Percentiles rank a stretch among this genome's conserved stretches.
These are phyloP conservation scores for Hypholoma fasciculare DNA, from an alignment of 768 basidiomycete species.

Conservation along the genomic window DNA sequence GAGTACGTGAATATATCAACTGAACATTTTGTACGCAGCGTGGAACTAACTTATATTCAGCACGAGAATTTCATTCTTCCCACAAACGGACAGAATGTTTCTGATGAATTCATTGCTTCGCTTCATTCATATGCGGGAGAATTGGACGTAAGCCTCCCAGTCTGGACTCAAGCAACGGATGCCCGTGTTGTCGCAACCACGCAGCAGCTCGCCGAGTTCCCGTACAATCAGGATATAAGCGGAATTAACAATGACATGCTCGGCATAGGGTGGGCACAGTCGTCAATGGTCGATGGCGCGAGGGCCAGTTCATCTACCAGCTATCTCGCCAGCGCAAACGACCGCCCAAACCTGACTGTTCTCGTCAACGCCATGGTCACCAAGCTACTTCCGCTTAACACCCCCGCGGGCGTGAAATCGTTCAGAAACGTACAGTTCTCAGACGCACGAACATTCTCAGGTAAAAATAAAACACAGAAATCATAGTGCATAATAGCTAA, in stretches of 20 bases:
- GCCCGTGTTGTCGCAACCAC: slow-evolving; percentile 34
- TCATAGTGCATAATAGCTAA: too few relatives aligned
- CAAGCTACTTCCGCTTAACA: slow-evolving; percentile 20
- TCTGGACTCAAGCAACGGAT: slow-evolving; percentile 29
- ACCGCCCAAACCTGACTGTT: slow-evolving; percentile 36
- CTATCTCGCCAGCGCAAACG: slow-evolving; percentile 29
- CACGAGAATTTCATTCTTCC: slow-evolving; percentile 36
- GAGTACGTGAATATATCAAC: slow-evolving; percentile 17
- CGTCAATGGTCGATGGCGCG: slow-evolving; percentile 27
- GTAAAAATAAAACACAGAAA: too few relatives aligned
- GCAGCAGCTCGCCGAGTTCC: slow-evolving; percentile 31
- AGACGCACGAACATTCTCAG: too few relatives aligned
- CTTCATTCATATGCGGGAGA: slow-evolving; percentile 36
- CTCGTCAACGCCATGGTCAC: slow-evolving; percentile 33
- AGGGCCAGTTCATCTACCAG: slow-evolving; percentile 36
- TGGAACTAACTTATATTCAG: slow-evolving; percentile 14
- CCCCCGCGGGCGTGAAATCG: slow-evolving; percentile 3
- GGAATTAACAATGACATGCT: slow-evolving; percentile 25
- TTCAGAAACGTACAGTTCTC: slow-evolving; percentile 22
- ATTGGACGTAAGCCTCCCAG: slow-evolving; percentile 31
- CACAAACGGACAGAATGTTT: slow-evolving; percentile 35
- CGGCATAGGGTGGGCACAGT: slow-evolving; percentile 34
- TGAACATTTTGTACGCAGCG: too few relatives aligned
- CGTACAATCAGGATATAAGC: slow-evolving; percentile 34
- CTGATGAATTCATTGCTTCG: slow-evolving; percentile 33